Percentiles rank a stretch among this genome's conserved stretches.
phyloP scores from a whole-genome alignment of 768 basidiomycete species.

The Rhizopogon sp. region DNA sequence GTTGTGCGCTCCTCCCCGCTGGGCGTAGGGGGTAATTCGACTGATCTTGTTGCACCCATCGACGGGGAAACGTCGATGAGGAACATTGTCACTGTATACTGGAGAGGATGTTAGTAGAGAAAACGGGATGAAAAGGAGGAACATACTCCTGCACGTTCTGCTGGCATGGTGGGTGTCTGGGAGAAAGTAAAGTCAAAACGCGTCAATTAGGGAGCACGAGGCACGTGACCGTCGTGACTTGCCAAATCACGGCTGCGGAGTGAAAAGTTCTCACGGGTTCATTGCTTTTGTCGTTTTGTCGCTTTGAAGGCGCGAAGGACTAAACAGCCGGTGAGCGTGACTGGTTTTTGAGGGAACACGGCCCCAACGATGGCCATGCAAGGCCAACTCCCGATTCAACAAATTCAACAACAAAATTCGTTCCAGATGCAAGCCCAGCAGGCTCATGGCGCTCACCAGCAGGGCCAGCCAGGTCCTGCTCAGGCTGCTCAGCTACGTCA shows the following conservation, averaged over 20 bases:
- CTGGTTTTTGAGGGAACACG: neutral
- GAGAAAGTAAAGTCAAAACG: neutral
- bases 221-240: slow-evolving; percentile 2
- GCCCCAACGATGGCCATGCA: slow-evolving; percentile 6
- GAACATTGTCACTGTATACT: slow-evolving; percentile 89
- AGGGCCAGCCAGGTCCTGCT: neutral
- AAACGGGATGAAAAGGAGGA: neutral
- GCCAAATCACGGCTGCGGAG: neutral
- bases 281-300: neutral
- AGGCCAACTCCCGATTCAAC: slow-evolving; percentile 18
- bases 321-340: no score
- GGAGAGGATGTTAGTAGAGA: slow-evolving; percentile 8
- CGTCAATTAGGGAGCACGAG: neutral
- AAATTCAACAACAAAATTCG: slow-evolving; percentile 9
- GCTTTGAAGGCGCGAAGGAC: no score
- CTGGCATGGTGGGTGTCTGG: slow-evolving; percentile 48
- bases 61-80: slow-evolving; percentile 84
- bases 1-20: slow-evolving; percentile 44
- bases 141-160: slow-evolving; percentile 76
- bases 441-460: neutral
- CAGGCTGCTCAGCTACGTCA: neutral
- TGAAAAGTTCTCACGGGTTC: neutral
- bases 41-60: slow-evolving; percentile 63
- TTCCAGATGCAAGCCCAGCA: slow-evolving; percentile 7
- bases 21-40: slow-evolving; percentile 50